phyloP scores from a whole-genome alignment of 257 asterid genomes.

The Plantago ovata region DNA sequence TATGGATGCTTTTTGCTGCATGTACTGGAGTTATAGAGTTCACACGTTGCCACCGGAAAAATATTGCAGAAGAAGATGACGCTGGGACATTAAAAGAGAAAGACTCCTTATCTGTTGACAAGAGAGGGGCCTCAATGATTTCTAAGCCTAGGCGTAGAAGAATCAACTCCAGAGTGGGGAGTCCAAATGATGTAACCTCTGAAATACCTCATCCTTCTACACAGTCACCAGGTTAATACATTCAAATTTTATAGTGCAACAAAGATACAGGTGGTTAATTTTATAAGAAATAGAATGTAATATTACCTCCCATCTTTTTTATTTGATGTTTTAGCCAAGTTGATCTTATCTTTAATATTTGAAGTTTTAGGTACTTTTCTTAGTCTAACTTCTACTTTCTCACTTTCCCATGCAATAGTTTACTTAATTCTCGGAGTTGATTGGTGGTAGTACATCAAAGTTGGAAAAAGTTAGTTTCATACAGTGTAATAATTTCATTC shows the following conservation, averaged over 20 bases:
- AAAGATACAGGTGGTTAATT: too few species aligned
- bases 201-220: conserved; percentile 25
- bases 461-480: too few species aligned
- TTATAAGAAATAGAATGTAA: too few species aligned
- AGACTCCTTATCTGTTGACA: conserved; percentile 27
- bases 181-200: conserved; percentile 21
- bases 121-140: conserved; percentile 22
- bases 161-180: conserved; percentile 20
- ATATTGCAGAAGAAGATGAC: conserved; percentile 29
- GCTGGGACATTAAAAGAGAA: conserved; percentile 34
- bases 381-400: too few species aligned
- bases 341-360: too few species aligned
- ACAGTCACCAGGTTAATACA: conserved; percentile 50
- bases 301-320: too few species aligned
- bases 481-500: too few species aligned
- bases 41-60: conserved; percentile 35
- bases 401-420: too few species aligned
- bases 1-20: conserved; percentile 83
- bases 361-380: too few species aligned
- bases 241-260: conserved; percentile 16
- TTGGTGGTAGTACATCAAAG: too few species aligned
- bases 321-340: too few species aligned
- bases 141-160: conserved; percentile 81
- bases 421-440: too few species aligned
- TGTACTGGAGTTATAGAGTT: conserved; percentile 68